Base-by-base conservation (phyloP, 257 asterid genomes). In the Lithospermum erythrorhizon region DNA sequence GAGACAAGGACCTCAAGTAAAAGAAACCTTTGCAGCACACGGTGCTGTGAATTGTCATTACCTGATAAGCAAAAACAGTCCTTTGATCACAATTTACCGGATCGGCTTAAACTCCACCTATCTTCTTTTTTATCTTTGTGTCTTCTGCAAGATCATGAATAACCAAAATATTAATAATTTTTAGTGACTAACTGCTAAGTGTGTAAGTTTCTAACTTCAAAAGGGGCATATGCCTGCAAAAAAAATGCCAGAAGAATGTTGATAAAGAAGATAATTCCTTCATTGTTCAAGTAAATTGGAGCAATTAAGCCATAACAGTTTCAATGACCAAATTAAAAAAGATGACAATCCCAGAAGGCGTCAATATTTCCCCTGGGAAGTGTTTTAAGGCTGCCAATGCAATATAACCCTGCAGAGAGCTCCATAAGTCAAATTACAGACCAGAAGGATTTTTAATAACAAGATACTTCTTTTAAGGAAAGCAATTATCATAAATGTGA, bases 31-130 rank as follows among this genome's bases (percentile, higher is more conserved):
- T 1, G 17, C 55, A 62, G 57, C 62, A 63, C 9, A 66, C 59
- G 57, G 21, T 32, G 22, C 17, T 25, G 41, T 35, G 65, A 24
- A 49, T 58, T 73, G 75, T 49, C 65, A 53, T 58, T 52, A 85
- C 94, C 87, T 85, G 94, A 77, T 83, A 85, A 61, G 86, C 94
- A 74, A 85, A 83, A 79, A 85, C 90, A 15, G 94, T 85, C 68
- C 86, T 68, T 74, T 79, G 90, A 61, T 83, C 86, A 66, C 86
- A 74, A 62, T 83, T n/a, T n/a, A n/a, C 90, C 30, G 90, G 87
- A 70, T 83, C 90, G 63, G 83, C 81, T 71, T 74, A 79, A 84
- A 77, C 69, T 82, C 79, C 45, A 49, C 82, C 48, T 53, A 0
- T 76, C 85, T 70, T 85, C 90, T 73, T 75, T 83, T 64, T 83